Percentiles rank a stretch among this genome's conserved stretches.
Evolutionary conservation across 2,329 filamentous ascomycete species (phyloP).

Genomic region (Hypoxylon sp.): DNA sequence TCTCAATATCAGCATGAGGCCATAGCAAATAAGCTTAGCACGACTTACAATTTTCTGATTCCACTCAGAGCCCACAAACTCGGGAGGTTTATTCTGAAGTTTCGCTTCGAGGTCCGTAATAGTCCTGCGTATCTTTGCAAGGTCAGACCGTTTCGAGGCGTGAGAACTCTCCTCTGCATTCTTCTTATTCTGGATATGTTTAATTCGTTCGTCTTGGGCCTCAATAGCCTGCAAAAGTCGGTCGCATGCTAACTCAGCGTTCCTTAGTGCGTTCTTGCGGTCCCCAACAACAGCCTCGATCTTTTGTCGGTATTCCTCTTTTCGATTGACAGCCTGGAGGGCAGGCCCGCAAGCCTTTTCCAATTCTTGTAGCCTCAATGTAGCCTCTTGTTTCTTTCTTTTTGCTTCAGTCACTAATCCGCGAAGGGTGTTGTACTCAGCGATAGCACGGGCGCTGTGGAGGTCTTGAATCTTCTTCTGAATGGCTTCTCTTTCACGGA

Average conservation of each 20-base stretch:
- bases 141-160: conserved; percentile 59
- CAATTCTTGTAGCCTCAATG: conserved; percentile 70
- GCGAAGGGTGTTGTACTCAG: conserved; percentile 72
- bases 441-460: conserved; percentile 73
- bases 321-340: conserved; percentile 75
- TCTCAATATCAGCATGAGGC: conserved; percentile 46
- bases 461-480: conserved; percentile 74
- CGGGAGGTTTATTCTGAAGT: conserved; percentile 70
- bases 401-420: conserved; percentile 66
- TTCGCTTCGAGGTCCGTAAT: conserved; percentile 75
- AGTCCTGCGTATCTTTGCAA: conserved; percentile 61
- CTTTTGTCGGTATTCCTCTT: conserved; percentile 73
- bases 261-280: conserved; percentile 67
- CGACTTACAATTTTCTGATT: conserved; percentile 78
- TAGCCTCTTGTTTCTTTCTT: conserved; percentile 65
- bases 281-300: conserved; percentile 68
- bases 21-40: neutral
- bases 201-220: conserved; percentile 59
- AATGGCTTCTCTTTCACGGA: conserved; percentile 80
- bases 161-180: conserved; percentile 66
- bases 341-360: conserved; percentile 74
- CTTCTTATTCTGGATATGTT: conserved; percentile 60
- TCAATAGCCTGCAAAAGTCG: conserved; percentile 54
- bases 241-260: conserved; percentile 66
- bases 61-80: conserved; percentile 77